phyloP scores from a whole-genome alignment of 2,329 filamentous ascomycete species.

The Aureobasidium pullulans region DNA sequence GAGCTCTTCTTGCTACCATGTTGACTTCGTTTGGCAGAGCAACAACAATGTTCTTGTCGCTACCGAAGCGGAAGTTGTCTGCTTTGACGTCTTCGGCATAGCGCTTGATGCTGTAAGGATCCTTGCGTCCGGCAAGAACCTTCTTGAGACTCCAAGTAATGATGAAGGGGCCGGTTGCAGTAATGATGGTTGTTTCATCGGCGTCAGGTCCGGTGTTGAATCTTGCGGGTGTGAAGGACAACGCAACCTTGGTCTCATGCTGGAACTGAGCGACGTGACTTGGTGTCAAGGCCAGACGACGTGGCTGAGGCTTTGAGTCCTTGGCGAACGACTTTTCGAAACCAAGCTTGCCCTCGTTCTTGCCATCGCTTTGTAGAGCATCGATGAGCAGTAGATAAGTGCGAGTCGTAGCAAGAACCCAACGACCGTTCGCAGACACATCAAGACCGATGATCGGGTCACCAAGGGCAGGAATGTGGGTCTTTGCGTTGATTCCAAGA shows the following conservation, averaged over 20 bases:
- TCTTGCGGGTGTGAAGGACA: constrained; percentile 82
- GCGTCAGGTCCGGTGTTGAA: constrained; percentile 84
- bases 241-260: constrained; percentile 81
- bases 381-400: constrained; percentile 95
- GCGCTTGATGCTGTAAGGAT: constrained; percentile 92
- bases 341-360: constrained; percentile 96
- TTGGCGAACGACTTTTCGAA: constrained; percentile 92
- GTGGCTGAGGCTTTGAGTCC: constrained; percentile 86
- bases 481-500: constrained; percentile 95
- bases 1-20: constrained; percentile 81
- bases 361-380: constrained; percentile 80
- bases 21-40: constrained; percentile 95
- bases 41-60: constrained; percentile 96
- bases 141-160: constrained; percentile 95
- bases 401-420: constrained; percentile 87
- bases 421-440: constrained; percentile 89
- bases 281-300: constrained; percentile 79
- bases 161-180: constrained; percentile 92
- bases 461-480: constrained; percentile 87
- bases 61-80: constrained; percentile 96
- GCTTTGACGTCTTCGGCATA: constrained; percentile 94
- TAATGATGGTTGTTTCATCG: constrained; percentile 86
- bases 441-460: constrained; percentile 93
- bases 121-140: constrained; percentile 69
- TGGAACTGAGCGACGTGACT: constrained; percentile 95